Evolutionary conservation across 257 asterid genomes (phyloP).

Genomic region (Nicotiana sylvestris): DNA sequence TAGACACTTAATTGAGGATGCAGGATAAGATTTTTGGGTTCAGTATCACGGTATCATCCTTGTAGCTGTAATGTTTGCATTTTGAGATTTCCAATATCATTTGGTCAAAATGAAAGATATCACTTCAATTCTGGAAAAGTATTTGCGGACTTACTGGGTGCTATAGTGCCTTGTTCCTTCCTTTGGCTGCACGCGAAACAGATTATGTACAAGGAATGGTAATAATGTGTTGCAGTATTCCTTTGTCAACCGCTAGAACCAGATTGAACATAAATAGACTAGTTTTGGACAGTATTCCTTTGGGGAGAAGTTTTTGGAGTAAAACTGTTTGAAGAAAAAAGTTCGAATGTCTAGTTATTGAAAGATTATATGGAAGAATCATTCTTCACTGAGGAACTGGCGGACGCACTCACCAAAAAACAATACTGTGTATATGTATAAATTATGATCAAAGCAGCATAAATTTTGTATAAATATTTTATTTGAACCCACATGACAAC

Average conservation of each 20-base stretch:
- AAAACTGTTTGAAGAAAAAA: not conserved
- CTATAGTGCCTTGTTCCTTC: not conserved
- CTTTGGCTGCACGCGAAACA: not conserved
- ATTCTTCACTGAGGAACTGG: not conserved
- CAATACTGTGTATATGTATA: too few species aligned
- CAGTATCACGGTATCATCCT: not conserved
- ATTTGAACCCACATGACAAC: too few species aligned
- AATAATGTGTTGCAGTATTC: not conserved
- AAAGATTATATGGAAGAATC: not conserved
- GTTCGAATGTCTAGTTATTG: not conserved
- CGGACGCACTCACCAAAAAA: too few species aligned
- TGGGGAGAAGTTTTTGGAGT: too few species aligned
- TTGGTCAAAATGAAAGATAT: not conserved
- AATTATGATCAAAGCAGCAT: too few species aligned
- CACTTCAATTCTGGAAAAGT: not conserved
- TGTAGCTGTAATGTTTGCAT: not conserved
- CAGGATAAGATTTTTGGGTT: not conserved
- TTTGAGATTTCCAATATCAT: not conserved
- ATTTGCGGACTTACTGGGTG: not conserved
- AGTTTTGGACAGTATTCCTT: not conserved
- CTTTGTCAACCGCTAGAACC: not conserved
- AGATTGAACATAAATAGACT: not conserved
- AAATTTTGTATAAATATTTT: too few species aligned
- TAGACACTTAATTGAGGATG: not conserved
- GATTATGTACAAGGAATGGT: not conserved